Percentiles rank a stretch among this genome's conserved stretches.
phyloP scores from a whole-genome alignment of 2,329 filamentous ascomycete species.

The Fusarium acutatum region DNA sequence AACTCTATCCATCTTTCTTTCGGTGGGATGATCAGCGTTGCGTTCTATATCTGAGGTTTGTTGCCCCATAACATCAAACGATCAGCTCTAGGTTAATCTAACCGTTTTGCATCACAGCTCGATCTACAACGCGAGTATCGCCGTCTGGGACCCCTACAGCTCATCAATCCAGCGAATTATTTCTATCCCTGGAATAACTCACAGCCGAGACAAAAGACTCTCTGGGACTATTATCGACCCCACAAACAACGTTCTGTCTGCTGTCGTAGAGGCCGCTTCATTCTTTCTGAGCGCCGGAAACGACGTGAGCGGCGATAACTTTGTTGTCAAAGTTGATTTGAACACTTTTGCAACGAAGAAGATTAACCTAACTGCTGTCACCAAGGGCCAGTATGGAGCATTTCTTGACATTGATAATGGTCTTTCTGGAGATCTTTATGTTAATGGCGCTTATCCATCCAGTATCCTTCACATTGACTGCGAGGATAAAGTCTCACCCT shows the following conservation, averaged over 20 bases:
- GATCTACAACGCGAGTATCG: not conserved
- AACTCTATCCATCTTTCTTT: not conserved
- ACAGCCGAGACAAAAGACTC: not conserved
- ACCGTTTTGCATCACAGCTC: not conserved
- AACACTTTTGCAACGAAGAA: not conserved
- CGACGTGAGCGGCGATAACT: not conserved
- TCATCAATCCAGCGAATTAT: not conserved
- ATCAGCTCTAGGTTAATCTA: accelerated
- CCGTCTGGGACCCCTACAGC: not conserved
- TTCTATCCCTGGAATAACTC: not conserved
- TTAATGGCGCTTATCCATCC: not conserved
- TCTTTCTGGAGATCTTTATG: not conserved
- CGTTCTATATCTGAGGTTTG: not conserved
- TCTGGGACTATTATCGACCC: not conserved
- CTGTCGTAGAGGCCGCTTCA: not conserved
- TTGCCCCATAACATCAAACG: accelerated
- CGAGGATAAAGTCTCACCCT: accelerated
- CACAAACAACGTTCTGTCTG: not conserved
- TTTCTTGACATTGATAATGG: not conserved
- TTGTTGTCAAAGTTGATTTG: not conserved
- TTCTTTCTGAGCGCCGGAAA: not conserved
- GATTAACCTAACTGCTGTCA: not conserved
- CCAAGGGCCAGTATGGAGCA: not conserved
- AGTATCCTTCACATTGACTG: not conserved
- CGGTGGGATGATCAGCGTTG: not conserved